phyloP scores from a whole-genome alignment of 108 stramenopile genomes.

The Seminavis robusta region DNA sequence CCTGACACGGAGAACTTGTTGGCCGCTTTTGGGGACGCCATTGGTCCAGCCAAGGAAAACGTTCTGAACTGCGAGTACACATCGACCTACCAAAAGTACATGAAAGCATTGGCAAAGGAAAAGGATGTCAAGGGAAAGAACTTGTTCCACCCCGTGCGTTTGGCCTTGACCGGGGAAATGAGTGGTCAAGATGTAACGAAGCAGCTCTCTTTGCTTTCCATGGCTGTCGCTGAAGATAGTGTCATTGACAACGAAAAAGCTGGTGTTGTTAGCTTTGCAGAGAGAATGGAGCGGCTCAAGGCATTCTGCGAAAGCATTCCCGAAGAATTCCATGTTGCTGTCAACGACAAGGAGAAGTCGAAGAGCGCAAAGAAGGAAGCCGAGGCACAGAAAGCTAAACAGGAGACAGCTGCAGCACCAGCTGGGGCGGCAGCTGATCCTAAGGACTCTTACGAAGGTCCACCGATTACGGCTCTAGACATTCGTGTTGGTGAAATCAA shows the following conservation, averaged over 20 bases:
- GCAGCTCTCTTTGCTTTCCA: slow-evolving; percentile 75
- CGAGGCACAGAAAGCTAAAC: not conserved
- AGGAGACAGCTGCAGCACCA: slow-evolving; percentile 15
- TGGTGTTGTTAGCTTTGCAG: slow-evolving; percentile 52
- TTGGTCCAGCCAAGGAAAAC: slow-evolving; percentile 66
- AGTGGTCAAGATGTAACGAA: slow-evolving; percentile 96
- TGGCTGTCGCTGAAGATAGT: slow-evolving; percentile 56
- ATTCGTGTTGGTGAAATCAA: slow-evolving; percentile 88
- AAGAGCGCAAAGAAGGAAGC: slow-evolving; percentile 11
- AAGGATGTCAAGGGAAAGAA: slow-evolving; percentile 84
- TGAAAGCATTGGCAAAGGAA: slow-evolving; percentile 87
- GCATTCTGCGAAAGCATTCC: slow-evolving; percentile 79
- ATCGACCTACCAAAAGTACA: slow-evolving; percentile 67
- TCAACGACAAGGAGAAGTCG: slow-evolving; percentile 9
- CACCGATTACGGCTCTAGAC: slow-evolving; percentile 85
- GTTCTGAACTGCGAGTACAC: slow-evolving; percentile 58
- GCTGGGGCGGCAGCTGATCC: slow-evolving; percentile 43
- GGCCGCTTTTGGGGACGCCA: slow-evolving; percentile 70
- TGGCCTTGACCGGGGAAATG: slow-evolving; percentile 95
- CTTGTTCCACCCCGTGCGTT: slow-evolving; percentile 91
- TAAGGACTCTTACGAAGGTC: slow-evolving; percentile 72
- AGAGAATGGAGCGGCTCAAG: slow-evolving; percentile 61
- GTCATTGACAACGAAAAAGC: slow-evolving; percentile 57
- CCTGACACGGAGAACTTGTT: slow-evolving; percentile 54
- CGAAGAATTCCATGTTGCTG: slow-evolving; percentile 52